A percentile compares a stretch with the other conserved stretches of the same genome.
These are phyloP conservation scores for Heterobasidion parviporum DNA, from an alignment of 1,284 basidiomycete genomes.

Conservation along the genomic window DNA sequence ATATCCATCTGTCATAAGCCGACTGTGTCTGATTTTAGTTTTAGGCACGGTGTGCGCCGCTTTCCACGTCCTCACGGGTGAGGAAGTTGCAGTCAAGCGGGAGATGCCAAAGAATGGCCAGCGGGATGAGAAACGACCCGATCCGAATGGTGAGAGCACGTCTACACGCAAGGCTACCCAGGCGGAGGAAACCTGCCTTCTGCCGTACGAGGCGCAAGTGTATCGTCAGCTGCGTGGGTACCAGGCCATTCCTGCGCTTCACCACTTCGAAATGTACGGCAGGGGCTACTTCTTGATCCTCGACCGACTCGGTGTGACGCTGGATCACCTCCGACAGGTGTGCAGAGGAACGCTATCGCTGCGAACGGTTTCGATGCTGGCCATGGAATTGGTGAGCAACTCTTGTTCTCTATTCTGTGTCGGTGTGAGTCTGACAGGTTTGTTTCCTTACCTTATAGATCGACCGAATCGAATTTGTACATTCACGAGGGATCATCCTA, in stretches of 20 bases:
- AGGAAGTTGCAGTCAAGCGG: background rate
- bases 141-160: too few relatives aligned
- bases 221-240: slow-evolving; percentile 4
- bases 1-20: too few relatives aligned
- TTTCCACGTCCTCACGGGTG: background rate
- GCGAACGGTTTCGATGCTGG: slow-evolving; percentile 13
- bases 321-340: slow-evolving; percentile 6
- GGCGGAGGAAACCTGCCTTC: background rate
- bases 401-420: background rate
- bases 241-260: slow-evolving; percentile 3
- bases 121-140: background rate
- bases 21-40: background rate
- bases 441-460: background rate
- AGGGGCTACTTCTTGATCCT: slow-evolving; percentile 9
- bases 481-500: slow-evolving; percentile 11
- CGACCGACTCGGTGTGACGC: slow-evolving; percentile 12
- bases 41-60: background rate
- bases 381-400: slow-evolving; percentile 7
- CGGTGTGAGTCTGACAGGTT: background rate
- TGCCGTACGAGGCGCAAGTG: slow-evolving; percentile 6
- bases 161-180: background rate
- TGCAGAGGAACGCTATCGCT: slow-evolving; percentile 12
- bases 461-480: slow-evolving; percentile 7
- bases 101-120: background rate
- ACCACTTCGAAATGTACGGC: slow-evolving; percentile 6